A percentile compares a stretch with the other conserved stretches of the same genome.
phyloP scores from a whole-genome alignment of 139 green algal genomes.

The Picochlorum sp. region DNA sequence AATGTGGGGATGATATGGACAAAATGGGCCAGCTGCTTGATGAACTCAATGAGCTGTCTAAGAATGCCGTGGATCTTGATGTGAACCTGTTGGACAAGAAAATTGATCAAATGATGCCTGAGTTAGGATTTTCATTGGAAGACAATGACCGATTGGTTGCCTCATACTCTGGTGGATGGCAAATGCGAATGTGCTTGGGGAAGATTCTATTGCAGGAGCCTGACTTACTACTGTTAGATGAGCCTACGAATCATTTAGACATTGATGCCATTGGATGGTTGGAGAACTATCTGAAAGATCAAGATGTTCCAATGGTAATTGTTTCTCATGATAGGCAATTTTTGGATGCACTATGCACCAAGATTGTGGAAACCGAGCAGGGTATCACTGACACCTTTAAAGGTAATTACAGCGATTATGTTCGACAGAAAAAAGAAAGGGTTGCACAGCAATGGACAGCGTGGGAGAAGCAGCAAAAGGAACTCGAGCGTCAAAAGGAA shows the following conservation, averaged over 20 bases:
- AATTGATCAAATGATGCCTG: conserved; percentile 97
- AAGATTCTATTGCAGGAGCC: conserved; percentile 96
- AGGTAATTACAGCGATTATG: conserved; percentile 43
- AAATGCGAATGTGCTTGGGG: conserved; percentile 98
- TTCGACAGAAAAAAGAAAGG: conserved; percentile 45
- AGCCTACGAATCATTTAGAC: conserved; percentile 99
- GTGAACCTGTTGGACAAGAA: conserved; percentile 75
- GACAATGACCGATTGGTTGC: conserved; percentile 75
- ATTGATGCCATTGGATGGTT: conserved; percentile 97
- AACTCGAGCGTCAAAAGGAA: conserved; percentile 72
- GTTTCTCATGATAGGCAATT: conserved; percentile 97
- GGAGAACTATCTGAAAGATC: conserved; percentile 78
- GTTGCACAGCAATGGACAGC: conserved; percentile 65
- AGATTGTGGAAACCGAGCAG: conserved; percentile 94
- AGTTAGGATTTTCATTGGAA: conserved; percentile 87
- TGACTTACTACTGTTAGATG: conserved; percentile 88
- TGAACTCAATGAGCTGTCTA: conserved; percentile 75
- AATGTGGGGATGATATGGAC: conserved; percentile 85
- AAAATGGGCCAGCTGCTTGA: conserved; percentile 75
- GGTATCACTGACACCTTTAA: conserved; percentile 75
- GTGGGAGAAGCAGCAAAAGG: conserved; percentile 96
- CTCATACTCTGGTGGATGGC: conserved; percentile 85
- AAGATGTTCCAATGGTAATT: conserved; percentile 88
- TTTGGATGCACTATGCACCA: conserved; percentile 88
- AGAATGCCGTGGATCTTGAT: conserved; percentile 66